Evolutionary conservation across 768 basidiomycete genomes (phyloP).

Genomic region (Hirschioporus abietinus): DNA sequence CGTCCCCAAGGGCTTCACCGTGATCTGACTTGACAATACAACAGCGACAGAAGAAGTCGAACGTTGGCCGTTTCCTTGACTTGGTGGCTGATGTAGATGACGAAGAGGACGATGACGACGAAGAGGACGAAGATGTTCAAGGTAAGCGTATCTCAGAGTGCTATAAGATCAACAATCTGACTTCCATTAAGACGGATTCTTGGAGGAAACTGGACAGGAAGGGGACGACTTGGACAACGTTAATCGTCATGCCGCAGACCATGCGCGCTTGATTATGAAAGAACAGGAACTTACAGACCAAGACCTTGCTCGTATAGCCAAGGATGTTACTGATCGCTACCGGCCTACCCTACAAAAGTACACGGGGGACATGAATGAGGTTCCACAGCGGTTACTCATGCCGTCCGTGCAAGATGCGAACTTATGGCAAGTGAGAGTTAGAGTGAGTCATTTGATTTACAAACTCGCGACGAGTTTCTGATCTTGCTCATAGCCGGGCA

Average conservation of each 20-base stretch:
- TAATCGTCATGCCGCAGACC: slow-evolving; percentile 46
- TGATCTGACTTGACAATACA: slow-evolving; percentile 20
- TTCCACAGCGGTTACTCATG: slow-evolving; percentile 92
- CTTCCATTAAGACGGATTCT: slow-evolving; percentile 54
- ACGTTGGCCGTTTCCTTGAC: slow-evolving; percentile 85
- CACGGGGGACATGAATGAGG: slow-evolving; percentile 87
- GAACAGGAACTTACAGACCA: slow-evolving; percentile 71
- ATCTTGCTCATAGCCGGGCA: slow-evolving; percentile 57
- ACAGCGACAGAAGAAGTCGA: slow-evolving; percentile 62
- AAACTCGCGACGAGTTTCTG: slow-evolving; percentile 4
- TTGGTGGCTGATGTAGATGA: slow-evolving; percentile 95
- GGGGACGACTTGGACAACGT: slow-evolving; percentile 56
- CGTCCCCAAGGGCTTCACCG: slow-evolving; percentile 4
- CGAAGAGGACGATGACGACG: slow-evolving; percentile 93
- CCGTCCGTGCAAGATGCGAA: slow-evolving; percentile 94
- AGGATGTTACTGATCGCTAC: slow-evolving; percentile 75
- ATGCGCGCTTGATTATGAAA: slow-evolving; percentile 66
- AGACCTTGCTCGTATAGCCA: slow-evolving; percentile 81
- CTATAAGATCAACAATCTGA: slow-evolving; percentile 10
- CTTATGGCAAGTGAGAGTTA: slow-evolving; percentile 92
- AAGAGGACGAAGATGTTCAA: slow-evolving; percentile 65
- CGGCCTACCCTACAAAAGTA: slow-evolving; percentile 65
- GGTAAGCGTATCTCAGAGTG: slow-evolving; percentile 34
- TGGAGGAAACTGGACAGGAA: slow-evolving; percentile 53
- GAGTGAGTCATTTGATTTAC: slow-evolving; percentile 43